A percentile compares a stretch with the other conserved stretches of the same genome.
Conservation (phyloP, 208 protist species). For the Trypanosoma scelopori region DNA sequence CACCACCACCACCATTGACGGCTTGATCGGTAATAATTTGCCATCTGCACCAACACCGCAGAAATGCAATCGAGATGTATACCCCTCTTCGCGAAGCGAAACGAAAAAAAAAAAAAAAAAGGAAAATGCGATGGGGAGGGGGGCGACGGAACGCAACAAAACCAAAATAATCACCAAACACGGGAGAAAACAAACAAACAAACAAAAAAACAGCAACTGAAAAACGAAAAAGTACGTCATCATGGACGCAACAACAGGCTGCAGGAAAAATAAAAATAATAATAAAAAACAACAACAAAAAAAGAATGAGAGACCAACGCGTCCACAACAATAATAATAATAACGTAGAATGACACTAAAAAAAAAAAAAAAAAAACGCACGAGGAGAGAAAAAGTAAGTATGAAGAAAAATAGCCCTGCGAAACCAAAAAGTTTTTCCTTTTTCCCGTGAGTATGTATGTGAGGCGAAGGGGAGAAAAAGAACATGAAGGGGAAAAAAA, state of each 20-base stretch:
- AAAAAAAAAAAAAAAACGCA: slow-evolving; percentile 23
- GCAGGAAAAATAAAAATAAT: slow-evolving; percentile 10
- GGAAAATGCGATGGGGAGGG: too few species aligned
- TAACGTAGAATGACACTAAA: neutral
- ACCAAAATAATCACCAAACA: slow-evolving; percentile 5
- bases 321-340: too few species aligned
- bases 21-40: too few species aligned
- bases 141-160: too few species aligned
- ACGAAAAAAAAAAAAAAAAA: too few species aligned
- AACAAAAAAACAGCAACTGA: too few species aligned
- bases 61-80: too few species aligned
- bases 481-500: neutral
- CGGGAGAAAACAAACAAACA: slow-evolving; percentile 4
- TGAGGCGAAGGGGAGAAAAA: neutral
- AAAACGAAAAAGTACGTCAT: neutral
- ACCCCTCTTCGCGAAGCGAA: too few species aligned
- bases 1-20: too few species aligned
- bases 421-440: slow-evolving; percentile 21
- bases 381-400: slow-evolving; percentile 17
- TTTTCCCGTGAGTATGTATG: too few species aligned
- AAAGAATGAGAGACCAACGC: neutral
- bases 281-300: slow-evolving; percentile 8
- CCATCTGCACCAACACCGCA: too few species aligned
- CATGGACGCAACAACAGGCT: neutral
- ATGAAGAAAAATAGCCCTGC: slow-evolving; percentile 17